phyloP scores from a whole-genome alignment of 768 basidiomycete species.

The Termitomyces sp. region DNA sequence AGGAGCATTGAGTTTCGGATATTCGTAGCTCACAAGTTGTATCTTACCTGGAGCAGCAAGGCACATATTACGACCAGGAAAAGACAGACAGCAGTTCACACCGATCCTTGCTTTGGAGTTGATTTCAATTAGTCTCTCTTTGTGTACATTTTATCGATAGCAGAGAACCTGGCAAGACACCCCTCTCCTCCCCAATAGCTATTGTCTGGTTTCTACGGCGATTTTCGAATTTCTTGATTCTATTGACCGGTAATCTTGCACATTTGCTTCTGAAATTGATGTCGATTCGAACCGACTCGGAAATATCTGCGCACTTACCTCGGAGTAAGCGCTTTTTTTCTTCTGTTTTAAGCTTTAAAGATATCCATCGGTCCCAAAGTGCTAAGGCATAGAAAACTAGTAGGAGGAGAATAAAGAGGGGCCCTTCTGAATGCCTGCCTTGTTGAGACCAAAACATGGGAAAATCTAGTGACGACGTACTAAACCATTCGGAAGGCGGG shows the following conservation, averaged over 20 bases:
- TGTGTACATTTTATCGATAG: not conserved
- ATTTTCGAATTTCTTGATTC: no score
- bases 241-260: not conserved
- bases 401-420: constrained; percentile 24
- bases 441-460: not conserved
- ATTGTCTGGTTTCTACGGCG: no score
- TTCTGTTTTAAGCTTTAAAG: constrained; percentile 23
- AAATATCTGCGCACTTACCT: not conserved
- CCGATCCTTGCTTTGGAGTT: not conserved
- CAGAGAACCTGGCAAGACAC: not conserved
- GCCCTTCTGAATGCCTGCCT: constrained; percentile 13
- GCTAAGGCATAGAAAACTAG: constrained; percentile 32
- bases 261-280: not conserved
- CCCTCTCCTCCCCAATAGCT: no score
- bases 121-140: not conserved
- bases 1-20: no score
- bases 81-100: no score
- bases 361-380: constrained; percentile 35
- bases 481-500: not conserved
- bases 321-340: constrained; percentile 13
- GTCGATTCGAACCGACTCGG: not conserved
- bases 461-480: not conserved
- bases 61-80: no score
- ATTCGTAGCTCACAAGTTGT: no score
- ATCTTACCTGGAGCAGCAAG: no score